A percentile compares a stretch with the other conserved stretches of the same genome.
Evolutionary conservation across 1,284 basidiomycete species (phyloP).

Genomic region (Leccinum subrobustum): DNA sequence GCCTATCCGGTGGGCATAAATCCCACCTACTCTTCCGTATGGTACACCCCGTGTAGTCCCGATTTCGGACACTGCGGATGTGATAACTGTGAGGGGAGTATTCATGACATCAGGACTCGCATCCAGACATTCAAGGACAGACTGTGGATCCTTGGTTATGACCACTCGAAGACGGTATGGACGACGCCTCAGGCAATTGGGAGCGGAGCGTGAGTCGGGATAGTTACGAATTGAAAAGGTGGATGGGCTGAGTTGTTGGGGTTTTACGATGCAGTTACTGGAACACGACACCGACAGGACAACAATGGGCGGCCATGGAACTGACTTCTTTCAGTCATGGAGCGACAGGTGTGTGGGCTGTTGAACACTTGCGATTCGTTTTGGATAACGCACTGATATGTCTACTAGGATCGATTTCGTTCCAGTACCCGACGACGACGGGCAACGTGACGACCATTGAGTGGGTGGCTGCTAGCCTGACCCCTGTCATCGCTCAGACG

Average conservation of each 20-base stretch:
- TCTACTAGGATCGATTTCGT: constrained; percentile 28
- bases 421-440: constrained; percentile 27
- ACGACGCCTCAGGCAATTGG: constrained; percentile 31
- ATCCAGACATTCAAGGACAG: constrained; percentile 30
- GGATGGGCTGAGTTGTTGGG: background rate
- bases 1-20: constrained; percentile 33
- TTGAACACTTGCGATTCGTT: too few relatives aligned
- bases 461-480: constrained; percentile 17
- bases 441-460: constrained; percentile 25
- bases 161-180: constrained; percentile 31
- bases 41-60: constrained; percentile 28
- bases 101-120: constrained; percentile 28
- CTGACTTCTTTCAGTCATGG: constrained; percentile 30
- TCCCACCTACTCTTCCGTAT: constrained; percentile 30
- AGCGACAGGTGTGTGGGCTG: constrained; percentile 21
- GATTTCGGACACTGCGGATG: constrained; percentile 35
- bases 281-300: constrained; percentile 27
- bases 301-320: constrained; percentile 27
- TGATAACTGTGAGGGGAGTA: constrained; percentile 28
- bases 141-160: constrained; percentile 29
- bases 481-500: background rate
- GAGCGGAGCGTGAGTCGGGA: constrained; percentile 21
- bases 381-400: background rate
- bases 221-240: background rate
- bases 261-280: constrained; percentile 24